These are phyloP conservation scores for Fusarium poae DNA, from an alignment of 2,329 filamentous ascomycete genomes.

Conservation along the genomic window DNA sequence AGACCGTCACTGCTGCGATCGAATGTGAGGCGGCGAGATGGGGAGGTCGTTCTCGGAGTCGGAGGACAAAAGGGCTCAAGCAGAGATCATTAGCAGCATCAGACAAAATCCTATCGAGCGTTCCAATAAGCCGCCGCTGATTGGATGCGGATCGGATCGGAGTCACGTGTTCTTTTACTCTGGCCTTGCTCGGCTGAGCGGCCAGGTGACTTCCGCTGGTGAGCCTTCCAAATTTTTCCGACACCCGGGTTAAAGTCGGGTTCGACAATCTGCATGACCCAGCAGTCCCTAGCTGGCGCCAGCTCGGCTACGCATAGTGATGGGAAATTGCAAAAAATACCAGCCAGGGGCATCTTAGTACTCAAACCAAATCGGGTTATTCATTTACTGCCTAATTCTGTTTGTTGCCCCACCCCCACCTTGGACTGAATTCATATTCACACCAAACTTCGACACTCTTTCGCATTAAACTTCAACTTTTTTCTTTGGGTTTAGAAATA, in stretches of 20 bases:
- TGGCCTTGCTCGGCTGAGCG: conserved; percentile 43
- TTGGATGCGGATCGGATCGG: conserved; percentile 54
- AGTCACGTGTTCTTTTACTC: conserved; percentile 52
- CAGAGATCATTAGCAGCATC: conserved; percentile 54
- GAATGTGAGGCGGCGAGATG: conserved; percentile 54
- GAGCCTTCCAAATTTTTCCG: conserved; percentile 42
- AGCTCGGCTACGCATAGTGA: conserved; percentile 26
- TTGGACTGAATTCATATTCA: conserved; percentile 36
- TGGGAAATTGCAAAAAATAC: conserved; percentile 29
- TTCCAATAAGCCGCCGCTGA: conserved; percentile 60
- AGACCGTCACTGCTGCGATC: conserved; percentile 57
- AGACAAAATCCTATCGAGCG: conserved; percentile 58
- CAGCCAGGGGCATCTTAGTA: not conserved
- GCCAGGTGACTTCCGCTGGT: conserved; percentile 30
- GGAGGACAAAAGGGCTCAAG: conserved; percentile 57
- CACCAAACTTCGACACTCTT: conserved; percentile 40
- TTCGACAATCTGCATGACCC: conserved; percentile 10
- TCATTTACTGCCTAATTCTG: conserved; percentile 39
- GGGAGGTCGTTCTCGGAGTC: conserved; percentile 55
- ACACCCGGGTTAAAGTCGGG: conserved; percentile 37
- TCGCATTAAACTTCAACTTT: conserved; percentile 34
- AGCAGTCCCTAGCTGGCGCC: conserved; percentile 1
- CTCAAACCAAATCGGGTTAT: conserved; percentile 26
- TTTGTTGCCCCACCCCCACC: conserved; percentile 49
- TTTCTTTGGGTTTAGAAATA: conserved; percentile 30